These are phyloP conservation scores for Trichoderma gracile DNA, from an alignment of 2,329 filamentous ascomycete species.

Conservation along the genomic window DNA sequence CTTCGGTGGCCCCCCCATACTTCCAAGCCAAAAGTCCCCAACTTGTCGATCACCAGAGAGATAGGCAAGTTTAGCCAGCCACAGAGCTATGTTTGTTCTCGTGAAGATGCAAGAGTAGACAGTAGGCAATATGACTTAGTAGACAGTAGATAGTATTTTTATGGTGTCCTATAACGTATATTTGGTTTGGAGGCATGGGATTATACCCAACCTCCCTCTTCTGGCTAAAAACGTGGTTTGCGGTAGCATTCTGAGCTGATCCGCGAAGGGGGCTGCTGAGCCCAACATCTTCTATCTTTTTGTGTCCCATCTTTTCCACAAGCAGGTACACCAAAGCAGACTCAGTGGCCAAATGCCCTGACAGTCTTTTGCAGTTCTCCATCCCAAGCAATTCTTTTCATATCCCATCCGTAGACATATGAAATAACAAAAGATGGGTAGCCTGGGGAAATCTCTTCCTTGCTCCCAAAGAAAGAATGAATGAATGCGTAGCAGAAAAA, in stretches of 20 bases:
- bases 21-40: background rate
- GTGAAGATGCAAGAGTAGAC: background rate
- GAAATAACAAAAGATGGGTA: background rate
- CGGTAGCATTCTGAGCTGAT: constrained; percentile 21
- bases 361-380: background rate
- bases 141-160: background rate
- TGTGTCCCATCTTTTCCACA: constrained; percentile 15
- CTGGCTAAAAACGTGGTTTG: constrained; percentile 22
- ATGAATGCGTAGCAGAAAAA: constrained; percentile 15
- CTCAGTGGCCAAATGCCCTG: constrained; percentile 1
- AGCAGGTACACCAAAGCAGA: constrained; percentile 14
- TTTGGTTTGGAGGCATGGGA: constrained; percentile 16
- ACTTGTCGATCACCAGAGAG: too few relatives aligned
- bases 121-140: background rate
- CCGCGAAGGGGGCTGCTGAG: constrained; percentile 20
- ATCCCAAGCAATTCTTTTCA: background rate
- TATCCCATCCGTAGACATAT: constrained; percentile 14
- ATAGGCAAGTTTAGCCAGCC: too few relatives aligned
- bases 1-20: too few relatives aligned
- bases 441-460: background rate
- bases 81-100: background rate
- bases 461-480: background rate
- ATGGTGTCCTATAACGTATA: constrained; percentile 25
- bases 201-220: background rate
- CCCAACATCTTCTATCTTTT: constrained; percentile 25